Conservation (phyloP, 768 basidiomycete species). For the Astraeus odoratus region DNA sequence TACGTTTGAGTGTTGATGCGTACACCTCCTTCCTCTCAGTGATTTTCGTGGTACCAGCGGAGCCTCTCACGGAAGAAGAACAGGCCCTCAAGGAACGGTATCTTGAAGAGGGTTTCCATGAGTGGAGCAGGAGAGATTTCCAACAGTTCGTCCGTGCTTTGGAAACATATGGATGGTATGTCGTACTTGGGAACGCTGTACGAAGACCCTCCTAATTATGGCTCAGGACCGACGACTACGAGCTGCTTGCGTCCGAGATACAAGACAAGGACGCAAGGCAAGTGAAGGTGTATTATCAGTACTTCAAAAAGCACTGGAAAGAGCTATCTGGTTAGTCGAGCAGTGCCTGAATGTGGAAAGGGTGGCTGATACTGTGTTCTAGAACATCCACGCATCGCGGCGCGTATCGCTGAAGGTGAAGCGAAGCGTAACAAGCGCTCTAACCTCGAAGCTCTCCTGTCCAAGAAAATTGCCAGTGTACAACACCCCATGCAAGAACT, state of each 20-base stretch:
- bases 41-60: slow-evolving; percentile 67
- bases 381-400: slow-evolving; percentile 74
- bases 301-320: slow-evolving; percentile 87
- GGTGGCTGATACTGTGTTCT: too few species aligned
- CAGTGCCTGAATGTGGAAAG: too few species aligned
- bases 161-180: slow-evolving; percentile 79
- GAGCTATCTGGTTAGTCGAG: slow-evolving; percentile 71
- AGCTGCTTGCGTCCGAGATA: slow-evolving; percentile 73
- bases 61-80: slow-evolving; percentile 87
- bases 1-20: slow-evolving; percentile 23
- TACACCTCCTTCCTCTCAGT: neutral
- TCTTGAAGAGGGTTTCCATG: slow-evolving; percentile 71
- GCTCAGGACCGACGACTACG: slow-evolving; percentile 54
- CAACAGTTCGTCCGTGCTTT: slow-evolving; percentile 80
- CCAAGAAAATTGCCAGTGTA: slow-evolving; percentile 76
- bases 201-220: neutral
- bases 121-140: slow-evolving; percentile 92
- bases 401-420: slow-evolving; percentile 85
- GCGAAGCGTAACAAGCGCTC: slow-evolving; percentile 83
- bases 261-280: slow-evolving; percentile 78
- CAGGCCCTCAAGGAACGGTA: slow-evolving; percentile 72
- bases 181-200: neutral
- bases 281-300: slow-evolving; percentile 68
- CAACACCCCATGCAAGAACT: slow-evolving; percentile 95
- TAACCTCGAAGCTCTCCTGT: slow-evolving; percentile 70